phyloP scores from a whole-genome alignment of 331 rosid species.

The Saraca asoca region DNA sequence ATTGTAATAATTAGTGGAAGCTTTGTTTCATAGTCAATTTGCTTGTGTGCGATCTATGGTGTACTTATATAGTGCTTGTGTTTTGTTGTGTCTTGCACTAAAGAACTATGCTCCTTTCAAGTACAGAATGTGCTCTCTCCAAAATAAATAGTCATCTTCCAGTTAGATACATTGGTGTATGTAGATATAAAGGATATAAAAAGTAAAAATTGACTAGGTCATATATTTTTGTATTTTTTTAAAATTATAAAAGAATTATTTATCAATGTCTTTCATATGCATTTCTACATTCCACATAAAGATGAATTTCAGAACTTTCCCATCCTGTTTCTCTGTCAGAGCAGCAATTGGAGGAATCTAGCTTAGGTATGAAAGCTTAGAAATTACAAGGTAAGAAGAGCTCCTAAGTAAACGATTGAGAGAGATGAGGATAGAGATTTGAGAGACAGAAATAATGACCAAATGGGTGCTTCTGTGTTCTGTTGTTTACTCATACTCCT shows the following conservation, averaged over 20 bases:
- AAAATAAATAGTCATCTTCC: not conserved
- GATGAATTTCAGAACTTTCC: no score
- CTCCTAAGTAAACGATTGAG: not conserved
- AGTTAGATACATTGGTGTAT: not conserved
- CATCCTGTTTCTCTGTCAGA: not conserved
- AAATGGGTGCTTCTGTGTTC: not conserved
- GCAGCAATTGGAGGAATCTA: not conserved
- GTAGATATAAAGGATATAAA: slow-evolving; percentile 1
- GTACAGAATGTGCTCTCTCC: slow-evolving; percentile 7
- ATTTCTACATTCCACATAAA: no score
- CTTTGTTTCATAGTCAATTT: slow-evolving; percentile 6
- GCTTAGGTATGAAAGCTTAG: no score
- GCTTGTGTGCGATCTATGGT: not conserved
- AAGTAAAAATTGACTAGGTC: not conserved
- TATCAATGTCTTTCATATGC: no score
- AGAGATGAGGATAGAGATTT: not conserved
- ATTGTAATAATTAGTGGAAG: not conserved
- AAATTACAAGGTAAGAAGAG: not conserved
- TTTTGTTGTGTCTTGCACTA: slow-evolving; percentile 4
- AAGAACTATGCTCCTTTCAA: slow-evolving; percentile 7
- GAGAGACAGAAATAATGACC: not conserved
- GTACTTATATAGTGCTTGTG: slow-evolving; percentile 3
- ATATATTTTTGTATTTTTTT: not conserved
- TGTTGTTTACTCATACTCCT: not conserved
- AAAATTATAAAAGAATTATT: no score